These are phyloP conservation scores for Pseudopithomyces maydicus DNA, from an alignment of 2,329 filamentous ascomycete species.

Conservation along the genomic window DNA sequence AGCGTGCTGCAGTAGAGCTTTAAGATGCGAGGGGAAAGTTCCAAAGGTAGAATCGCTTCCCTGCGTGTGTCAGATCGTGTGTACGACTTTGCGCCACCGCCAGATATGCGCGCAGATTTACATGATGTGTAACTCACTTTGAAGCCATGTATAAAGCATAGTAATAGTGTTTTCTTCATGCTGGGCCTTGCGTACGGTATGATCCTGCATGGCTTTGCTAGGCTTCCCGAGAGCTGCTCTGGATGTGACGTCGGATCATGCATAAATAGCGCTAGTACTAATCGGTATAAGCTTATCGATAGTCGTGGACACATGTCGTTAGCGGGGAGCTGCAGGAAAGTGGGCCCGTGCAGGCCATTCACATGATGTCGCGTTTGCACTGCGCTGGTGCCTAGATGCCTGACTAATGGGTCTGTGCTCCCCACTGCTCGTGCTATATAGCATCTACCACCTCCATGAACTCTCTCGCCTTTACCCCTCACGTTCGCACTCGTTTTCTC, in stretches of 20 bases:
- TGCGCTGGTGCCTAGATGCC: too few relatives aligned
- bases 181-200: conserved; percentile 43
- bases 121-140: conserved; percentile 57
- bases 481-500: too few relatives aligned
- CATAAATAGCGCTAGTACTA: not conserved
- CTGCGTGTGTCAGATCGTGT: conserved; percentile 46
- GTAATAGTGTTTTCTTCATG: conserved; percentile 78
- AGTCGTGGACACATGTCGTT: not conserved
- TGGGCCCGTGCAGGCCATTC: too few relatives aligned
- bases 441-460: too few relatives aligned
- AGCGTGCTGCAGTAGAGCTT: conserved; percentile 65
- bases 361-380: too few relatives aligned
- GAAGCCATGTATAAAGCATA: conserved; percentile 90
- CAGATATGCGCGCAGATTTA: conserved; percentile 6
- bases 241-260: conserved; percentile 1
- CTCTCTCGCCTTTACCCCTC: too few relatives aligned
- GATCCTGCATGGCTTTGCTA: conserved; percentile 39
- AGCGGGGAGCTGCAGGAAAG: too few relatives aligned
- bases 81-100: not conserved
- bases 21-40: conserved; percentile 74
- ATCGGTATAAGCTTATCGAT: conserved; percentile 3
- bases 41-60: conserved; percentile 81
- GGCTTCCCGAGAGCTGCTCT: not conserved
- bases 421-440: too few relatives aligned
- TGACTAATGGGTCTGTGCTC: too few relatives aligned